phyloP scores from a whole-genome alignment of 2,329 filamentous ascomycete genomes.

The Xylariaceae sp. region DNA sequence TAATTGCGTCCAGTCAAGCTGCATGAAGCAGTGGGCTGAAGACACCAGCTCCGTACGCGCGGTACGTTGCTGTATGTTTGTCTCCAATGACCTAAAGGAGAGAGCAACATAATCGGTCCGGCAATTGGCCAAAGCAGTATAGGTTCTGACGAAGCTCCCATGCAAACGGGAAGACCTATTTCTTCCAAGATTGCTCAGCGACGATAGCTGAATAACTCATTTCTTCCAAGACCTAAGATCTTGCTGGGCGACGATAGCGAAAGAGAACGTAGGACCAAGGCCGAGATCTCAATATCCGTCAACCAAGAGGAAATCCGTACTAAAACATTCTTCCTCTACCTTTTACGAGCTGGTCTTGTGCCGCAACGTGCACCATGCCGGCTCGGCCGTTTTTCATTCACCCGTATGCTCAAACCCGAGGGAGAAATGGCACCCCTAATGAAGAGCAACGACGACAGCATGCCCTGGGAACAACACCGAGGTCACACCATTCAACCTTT shows the following conservation, averaged over 20 bases:
- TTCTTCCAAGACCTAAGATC: not conserved
- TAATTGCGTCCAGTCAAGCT: not conserved
- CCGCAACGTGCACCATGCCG: conserved; percentile 1
- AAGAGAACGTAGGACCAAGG: not conserved
- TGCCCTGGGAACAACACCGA: not conserved
- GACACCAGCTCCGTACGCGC: not conserved
- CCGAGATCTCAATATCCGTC: not conserved
- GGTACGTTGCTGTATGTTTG: not conserved
- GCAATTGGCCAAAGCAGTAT: not conserved
- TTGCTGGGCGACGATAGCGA: not conserved
- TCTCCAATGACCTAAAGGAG: not conserved
- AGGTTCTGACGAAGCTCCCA: not conserved
- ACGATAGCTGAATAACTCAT: not conserved
- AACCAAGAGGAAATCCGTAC: not conserved
- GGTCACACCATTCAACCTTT: not conserved
- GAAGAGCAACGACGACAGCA: not conserved
- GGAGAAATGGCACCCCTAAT: not conserved
- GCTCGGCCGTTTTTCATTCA: conserved; percentile 17
- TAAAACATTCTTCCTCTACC: not conserved
- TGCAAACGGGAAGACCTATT: not conserved
- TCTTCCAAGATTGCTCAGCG: not conserved
- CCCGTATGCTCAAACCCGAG: conserved; percentile 11
- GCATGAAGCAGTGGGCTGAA: not conserved
- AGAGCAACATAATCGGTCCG: not conserved
- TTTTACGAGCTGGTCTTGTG: not conserved